Conservation (phyloP, 2,329 filamentous ascomycete species). For the Aspergillus melleus region DNA sequence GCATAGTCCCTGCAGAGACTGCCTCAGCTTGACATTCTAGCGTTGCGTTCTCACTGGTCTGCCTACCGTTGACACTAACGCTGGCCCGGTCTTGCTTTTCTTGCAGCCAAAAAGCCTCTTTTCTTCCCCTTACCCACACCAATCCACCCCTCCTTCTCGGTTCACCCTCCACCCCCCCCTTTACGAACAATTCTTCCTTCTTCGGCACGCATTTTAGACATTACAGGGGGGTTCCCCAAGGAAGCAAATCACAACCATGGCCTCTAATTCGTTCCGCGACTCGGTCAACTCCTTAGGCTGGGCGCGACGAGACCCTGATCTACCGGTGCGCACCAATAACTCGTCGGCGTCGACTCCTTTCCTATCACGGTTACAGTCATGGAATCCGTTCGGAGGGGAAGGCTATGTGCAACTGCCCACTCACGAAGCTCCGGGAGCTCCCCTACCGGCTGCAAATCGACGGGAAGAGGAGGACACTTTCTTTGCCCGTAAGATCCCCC, state of each 20-base stretch:
- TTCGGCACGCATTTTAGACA: slow-evolving; percentile 14
- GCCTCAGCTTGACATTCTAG: slow-evolving; percentile 21
- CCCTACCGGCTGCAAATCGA: slow-evolving; percentile 77
- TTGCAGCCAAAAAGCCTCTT: slow-evolving; percentile 19
- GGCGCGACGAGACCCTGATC: slow-evolving; percentile 78
- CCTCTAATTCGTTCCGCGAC: slow-evolving; percentile 75
- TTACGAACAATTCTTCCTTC: slow-evolving; percentile 7
- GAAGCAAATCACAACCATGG: slow-evolving; percentile 24
- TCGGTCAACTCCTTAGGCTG: slow-evolving; percentile 94
- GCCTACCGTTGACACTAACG: slow-evolving; percentile 9
- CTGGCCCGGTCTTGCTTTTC: slow-evolving; percentile 11
- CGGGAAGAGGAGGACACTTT: slow-evolving; percentile 94
- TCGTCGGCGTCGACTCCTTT: slow-evolving; percentile 63
- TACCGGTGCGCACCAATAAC: slow-evolving; percentile 65
- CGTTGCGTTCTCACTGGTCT: slow-evolving; percentile 16
- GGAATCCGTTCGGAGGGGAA: slow-evolving; percentile 83
- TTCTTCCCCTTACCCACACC: slow-evolving; percentile 1
- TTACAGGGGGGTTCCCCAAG: neutral
- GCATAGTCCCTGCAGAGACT: slow-evolving; percentile 47
- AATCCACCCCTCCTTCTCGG: neutral
- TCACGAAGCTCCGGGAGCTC: slow-evolving; percentile 77
- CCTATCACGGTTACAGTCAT: slow-evolving; percentile 74
- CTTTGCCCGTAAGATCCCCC: slow-evolving; percentile 79
- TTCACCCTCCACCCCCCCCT: neutral
- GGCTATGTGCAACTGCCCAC: slow-evolving; percentile 91